Evolutionary conservation across 2,329 filamentous ascomycete species (phyloP).

Genomic region (Venturia pyrina): DNA sequence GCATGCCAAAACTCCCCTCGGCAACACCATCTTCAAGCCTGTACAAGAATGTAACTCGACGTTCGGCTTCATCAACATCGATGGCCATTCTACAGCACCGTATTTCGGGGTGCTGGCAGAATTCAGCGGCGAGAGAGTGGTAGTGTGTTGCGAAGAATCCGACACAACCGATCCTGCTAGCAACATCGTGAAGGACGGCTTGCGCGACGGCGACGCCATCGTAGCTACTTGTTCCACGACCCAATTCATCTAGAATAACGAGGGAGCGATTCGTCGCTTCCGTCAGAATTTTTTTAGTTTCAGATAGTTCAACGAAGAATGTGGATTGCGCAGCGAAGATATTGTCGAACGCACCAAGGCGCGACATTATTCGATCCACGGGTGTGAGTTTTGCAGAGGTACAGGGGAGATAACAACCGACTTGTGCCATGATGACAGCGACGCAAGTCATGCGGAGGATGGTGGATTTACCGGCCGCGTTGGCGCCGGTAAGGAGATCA

Average conservation of each 20-base stretch:
- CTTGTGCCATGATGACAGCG: constrained; percentile 94
- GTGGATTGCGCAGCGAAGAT: constrained; percentile 97
- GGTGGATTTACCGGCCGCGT: constrained; percentile 95
- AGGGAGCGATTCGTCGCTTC: constrained; percentile 90
- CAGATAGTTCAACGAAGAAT: constrained; percentile 94
- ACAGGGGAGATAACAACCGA: constrained; percentile 87
- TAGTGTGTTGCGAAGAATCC: constrained; percentile 99
- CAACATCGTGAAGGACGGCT: constrained; percentile 91
- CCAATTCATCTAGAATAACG: constrained; percentile 93
- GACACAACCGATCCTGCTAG: constrained; percentile 82
- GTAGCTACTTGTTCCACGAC: constrained; percentile 88
- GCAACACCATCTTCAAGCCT: constrained; percentile 88
- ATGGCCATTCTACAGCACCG: constrained; percentile 85
- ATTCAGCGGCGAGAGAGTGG: constrained; percentile 86
- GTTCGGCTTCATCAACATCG: constrained; percentile 72
- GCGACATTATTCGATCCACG: constrained; percentile 96
- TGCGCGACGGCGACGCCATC: constrained; percentile 95
- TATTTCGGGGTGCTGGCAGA: constrained; percentile 81
- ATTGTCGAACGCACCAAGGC: constrained; percentile 94
- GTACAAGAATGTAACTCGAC: constrained; percentile 93
- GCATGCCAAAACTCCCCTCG: constrained; percentile 97
- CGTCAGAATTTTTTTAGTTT: constrained; percentile 94
- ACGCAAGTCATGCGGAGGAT: constrained; percentile 92
- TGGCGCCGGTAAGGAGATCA: constrained; percentile 85
- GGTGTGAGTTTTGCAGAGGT: constrained; percentile 75